These are phyloP conservation scores for Peribolospora baueri DNA, from an alignment of 768 basidiomycete genomes.

Conservation along the genomic window DNA sequence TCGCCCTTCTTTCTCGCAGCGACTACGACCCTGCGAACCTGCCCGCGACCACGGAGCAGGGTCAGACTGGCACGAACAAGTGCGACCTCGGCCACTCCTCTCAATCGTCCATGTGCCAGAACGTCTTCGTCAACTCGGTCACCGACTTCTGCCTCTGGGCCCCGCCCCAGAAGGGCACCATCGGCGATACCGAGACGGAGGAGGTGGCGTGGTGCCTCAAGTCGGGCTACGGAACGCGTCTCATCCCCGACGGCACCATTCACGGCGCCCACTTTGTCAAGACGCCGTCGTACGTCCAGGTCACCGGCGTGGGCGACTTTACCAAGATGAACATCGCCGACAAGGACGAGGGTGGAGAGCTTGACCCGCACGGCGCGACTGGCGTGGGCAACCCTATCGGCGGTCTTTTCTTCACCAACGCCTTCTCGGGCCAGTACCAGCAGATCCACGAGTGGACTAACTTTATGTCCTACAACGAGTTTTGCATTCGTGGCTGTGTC, in stretches of 20 bases:
- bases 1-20: too few species aligned
- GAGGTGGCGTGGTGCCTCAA: slow-evolving; percentile 2
- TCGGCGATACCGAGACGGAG: slow-evolving; percentile 1
- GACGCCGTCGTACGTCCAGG: slow-evolving; percentile 3
- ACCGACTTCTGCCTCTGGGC: slow-evolving; percentile 25
- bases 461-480: neutral
- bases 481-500: neutral
- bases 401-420: slow-evolving; percentile 45
- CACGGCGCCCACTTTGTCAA: slow-evolving; percentile 14
- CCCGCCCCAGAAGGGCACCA: slow-evolving; percentile 1
- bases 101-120: neutral
- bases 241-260: slow-evolving; percentile 6
- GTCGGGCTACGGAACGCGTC: slow-evolving; percentile 2
- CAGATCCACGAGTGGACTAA: slow-evolving; percentile 45
- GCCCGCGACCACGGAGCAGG: too few species aligned
- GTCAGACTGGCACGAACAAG: too few species aligned
- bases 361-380: neutral
- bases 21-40: too few species aligned
- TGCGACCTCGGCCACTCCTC: too few species aligned
- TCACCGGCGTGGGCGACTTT: slow-evolving; percentile 3
- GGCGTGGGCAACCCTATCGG: slow-evolving; percentile 22
- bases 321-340: slow-evolving; percentile 4
- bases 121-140: slow-evolving; percentile 17
- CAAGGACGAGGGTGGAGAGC: slow-evolving; percentile 2
- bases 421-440: slow-evolving; percentile 26